phyloP scores from a whole-genome alignment of 371 early-diverging fungal species.

The Furculomyces boomerangus region DNA sequence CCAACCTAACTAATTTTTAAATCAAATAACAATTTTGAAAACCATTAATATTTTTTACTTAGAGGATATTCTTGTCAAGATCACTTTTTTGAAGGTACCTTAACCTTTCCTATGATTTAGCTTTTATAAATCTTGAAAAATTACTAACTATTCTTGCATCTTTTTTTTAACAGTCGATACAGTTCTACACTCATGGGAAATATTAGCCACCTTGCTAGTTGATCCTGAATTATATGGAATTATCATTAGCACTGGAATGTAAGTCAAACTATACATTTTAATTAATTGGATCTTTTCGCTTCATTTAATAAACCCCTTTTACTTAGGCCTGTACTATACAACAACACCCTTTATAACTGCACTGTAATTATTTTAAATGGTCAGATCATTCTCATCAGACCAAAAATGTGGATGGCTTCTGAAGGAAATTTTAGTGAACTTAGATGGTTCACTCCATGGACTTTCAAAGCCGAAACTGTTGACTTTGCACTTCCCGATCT shows the following conservation, averaged over 20 bases:
- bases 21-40: neutral
- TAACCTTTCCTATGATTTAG: neutral
- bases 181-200: constrained; percentile 85
- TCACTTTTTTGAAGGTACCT: constrained; percentile 68
- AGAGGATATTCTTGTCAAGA: constrained; percentile 92
- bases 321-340: constrained; percentile 59
- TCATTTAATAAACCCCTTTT: constrained; percentile 25
- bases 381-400: constrained; percentile 80
- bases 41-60: neutral
- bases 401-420: constrained; percentile 85
- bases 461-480: constrained; percentile 37
- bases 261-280: constrained; percentile 11
- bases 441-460: constrained; percentile 91
- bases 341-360: constrained; percentile 87
- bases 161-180: constrained; percentile 42
- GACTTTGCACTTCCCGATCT: constrained; percentile 62
- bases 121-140: neutral
- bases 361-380: constrained; percentile 65
- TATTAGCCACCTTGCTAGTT: constrained; percentile 50
- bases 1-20: constrained; percentile 13
- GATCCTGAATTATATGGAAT: constrained; percentile 48
- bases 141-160: neutral
- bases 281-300: neutral
- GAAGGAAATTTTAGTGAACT: constrained; percentile 94
- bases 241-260: constrained; percentile 87